phyloP scores from a whole-genome alignment of 164 flowering plant species.

The Nelumbo lutea region DNA sequence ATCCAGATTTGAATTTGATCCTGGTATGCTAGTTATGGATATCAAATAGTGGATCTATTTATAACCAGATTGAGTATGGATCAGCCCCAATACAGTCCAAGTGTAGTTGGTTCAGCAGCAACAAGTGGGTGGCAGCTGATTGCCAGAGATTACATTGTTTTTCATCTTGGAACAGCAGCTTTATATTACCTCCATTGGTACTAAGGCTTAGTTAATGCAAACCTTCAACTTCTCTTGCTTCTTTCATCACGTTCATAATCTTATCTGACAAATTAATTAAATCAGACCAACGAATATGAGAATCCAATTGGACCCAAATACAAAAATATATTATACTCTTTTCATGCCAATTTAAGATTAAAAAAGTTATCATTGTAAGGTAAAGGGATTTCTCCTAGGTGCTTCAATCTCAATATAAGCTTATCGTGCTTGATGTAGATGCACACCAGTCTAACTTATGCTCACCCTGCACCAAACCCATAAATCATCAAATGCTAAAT shows the following conservation, averaged over 20 bases:
- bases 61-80: too few species aligned
- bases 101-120: too few species aligned
- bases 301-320: too few species aligned
- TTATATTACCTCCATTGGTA: constrained; percentile 14
- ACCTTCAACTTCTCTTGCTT: constrained; percentile 4
- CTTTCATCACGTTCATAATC: constrained; percentile 9
- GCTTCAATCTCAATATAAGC: constrained; percentile 17
- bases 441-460: constrained; percentile 9
- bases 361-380: too few species aligned
- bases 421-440: constrained; percentile 10
- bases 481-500: not conserved
- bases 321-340: too few species aligned
- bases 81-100: too few species aligned
- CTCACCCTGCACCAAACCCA: constrained; percentile 14
- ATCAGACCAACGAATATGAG: not conserved
- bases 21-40: too few species aligned
- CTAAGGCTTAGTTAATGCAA: constrained; percentile 7
- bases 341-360: too few species aligned
- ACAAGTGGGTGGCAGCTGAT: constrained; percentile 18
- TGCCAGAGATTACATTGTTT: constrained; percentile 17
- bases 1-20: too few species aligned
- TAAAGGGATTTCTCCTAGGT: constrained; percentile 19
- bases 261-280: constrained; percentile 7
- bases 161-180: constrained; percentile 22
- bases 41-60: too few species aligned